phyloP scores from a whole-genome alignment of 352 stramenopile species.

The Blastocystis sp. region DNA sequence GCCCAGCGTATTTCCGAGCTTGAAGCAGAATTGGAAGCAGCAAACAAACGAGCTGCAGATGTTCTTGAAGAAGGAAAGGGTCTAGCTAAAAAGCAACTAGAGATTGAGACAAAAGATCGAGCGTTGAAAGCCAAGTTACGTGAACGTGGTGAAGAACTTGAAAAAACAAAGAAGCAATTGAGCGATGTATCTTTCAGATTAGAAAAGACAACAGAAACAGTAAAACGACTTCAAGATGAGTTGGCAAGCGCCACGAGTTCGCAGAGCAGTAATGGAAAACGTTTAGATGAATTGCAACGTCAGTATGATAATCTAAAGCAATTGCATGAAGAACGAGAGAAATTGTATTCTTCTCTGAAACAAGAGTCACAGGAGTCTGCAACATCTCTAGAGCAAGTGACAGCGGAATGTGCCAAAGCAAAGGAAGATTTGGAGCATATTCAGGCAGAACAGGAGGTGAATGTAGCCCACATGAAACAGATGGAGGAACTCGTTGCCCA shows the following conservation, averaged over 20 bases:
- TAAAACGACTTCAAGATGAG: conserved; percentile 17
- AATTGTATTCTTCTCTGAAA: conserved; percentile 21
- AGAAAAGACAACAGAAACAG: conserved; percentile 59
- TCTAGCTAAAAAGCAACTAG: conserved; percentile 52
- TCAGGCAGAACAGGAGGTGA: not conserved
- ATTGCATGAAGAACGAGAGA: conserved; percentile 53
- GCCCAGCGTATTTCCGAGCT: conserved; percentile 32
- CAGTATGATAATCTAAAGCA: conserved; percentile 50
- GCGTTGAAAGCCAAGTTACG: conserved; percentile 52
- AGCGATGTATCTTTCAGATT: conserved; percentile 29
- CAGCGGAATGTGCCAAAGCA: not conserved
- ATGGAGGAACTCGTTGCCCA: conserved; percentile 34
- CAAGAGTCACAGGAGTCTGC: not conserved
- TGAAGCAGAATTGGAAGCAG: conserved; percentile 25
- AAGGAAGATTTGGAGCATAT: not conserved
- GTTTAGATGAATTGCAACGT: conserved; percentile 27
- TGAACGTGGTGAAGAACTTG: conserved; percentile 36
- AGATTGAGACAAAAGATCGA: conserved; percentile 63
- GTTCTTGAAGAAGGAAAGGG: conserved; percentile 53
- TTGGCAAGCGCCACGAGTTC: not conserved
- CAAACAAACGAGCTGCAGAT: conserved; percentile 37
- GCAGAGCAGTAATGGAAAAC: conserved; percentile 14
- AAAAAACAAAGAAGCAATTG: conserved; percentile 6
- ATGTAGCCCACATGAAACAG: conserved; percentile 4
- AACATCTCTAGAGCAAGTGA: not conserved